phyloP scores from a whole-genome alignment of 352 stramenopile species.

The Pythium monospermum region DNA sequence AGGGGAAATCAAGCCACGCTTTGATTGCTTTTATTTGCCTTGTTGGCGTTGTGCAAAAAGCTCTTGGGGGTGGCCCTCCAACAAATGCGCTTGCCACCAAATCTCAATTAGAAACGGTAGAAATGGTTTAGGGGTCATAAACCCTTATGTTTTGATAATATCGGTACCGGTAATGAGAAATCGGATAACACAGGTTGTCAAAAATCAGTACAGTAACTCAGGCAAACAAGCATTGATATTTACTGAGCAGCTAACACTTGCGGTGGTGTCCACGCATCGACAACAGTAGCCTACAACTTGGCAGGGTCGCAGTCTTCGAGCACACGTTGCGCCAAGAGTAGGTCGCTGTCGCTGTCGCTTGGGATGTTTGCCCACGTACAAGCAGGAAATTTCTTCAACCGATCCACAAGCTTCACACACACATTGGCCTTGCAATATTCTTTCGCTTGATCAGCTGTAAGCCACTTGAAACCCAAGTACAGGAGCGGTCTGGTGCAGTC shows the following conservation, averaged over 20 bases:
- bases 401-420: constrained; percentile 25
- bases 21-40: too few species aligned
- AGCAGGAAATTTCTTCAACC: constrained; percentile 25
- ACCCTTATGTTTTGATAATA: constrained; percentile 1
- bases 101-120: too few species aligned
- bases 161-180: not conserved
- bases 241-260: not conserved
- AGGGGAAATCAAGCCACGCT: too few species aligned
- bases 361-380: constrained; percentile 39
- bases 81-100: constrained; percentile 6
- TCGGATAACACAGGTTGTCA: constrained; percentile 4
- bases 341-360: constrained; percentile 27
- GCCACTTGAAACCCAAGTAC: constrained; percentile 31
- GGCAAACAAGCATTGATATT: not conserved
- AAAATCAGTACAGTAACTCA: not conserved
- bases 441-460: constrained; percentile 15
- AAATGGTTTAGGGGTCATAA: too few species aligned
- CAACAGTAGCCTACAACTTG: too few species aligned
- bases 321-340: constrained; percentile 41
- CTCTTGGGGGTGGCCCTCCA: not conserved
- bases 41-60: not conserved
- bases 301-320: constrained; percentile 28
- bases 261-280: too few species aligned
- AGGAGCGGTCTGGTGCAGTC: constrained; percentile 31
- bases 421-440: constrained; percentile 38